Evolutionary conservation across 2,329 filamentous ascomycete species (phyloP).

Genomic region (Aspergillus hiratsukae): DNA sequence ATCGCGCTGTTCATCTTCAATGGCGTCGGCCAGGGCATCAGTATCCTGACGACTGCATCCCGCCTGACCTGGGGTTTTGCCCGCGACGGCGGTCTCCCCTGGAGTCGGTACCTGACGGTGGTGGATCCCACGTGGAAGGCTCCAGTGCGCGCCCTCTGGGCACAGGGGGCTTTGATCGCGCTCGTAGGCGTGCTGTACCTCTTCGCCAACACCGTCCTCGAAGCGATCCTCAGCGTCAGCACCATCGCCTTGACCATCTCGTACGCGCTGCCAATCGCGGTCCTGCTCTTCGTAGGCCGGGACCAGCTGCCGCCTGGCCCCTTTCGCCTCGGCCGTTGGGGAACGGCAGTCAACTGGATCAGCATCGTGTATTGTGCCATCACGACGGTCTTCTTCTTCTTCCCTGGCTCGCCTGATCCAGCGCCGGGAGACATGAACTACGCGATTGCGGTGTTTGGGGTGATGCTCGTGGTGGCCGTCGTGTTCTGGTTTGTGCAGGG

Average conservation of each 20-base stretch:
- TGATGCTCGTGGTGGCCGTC: slow-evolving; percentile 50
- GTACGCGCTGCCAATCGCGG: slow-evolving; percentile 48
- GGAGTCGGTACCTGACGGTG: slow-evolving; percentile 42
- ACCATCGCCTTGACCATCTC: slow-evolving; percentile 55
- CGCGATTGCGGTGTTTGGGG: slow-evolving; percentile 54
- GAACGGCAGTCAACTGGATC: slow-evolving; percentile 43
- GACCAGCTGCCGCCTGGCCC: slow-evolving; percentile 47
- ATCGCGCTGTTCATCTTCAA: slow-evolving; percentile 54
- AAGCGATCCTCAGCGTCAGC: slow-evolving; percentile 53
- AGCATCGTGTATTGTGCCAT: slow-evolving; percentile 51
- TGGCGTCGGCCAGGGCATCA: slow-evolving; percentile 51
- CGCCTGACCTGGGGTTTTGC: slow-evolving; percentile 53
- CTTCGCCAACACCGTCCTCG: slow-evolving; percentile 51
- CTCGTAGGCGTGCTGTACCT: slow-evolving; percentile 54
- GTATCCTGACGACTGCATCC: slow-evolving; percentile 49
- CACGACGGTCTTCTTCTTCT: slow-evolving; percentile 55
- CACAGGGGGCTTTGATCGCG: slow-evolving; percentile 45
- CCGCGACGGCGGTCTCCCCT: slow-evolving; percentile 49
- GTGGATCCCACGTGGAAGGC: slow-evolving; percentile 50
- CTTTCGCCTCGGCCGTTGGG: slow-evolving; percentile 45
- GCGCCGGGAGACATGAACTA: slow-evolving; percentile 51
- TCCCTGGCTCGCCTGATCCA: slow-evolving; percentile 45
- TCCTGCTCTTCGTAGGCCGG: slow-evolving; percentile 48
- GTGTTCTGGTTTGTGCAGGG: slow-evolving; percentile 51
- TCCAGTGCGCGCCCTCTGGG: slow-evolving; percentile 50